Conservation (phyloP, 805 yeast genomes). For the Wickerhamiella galacta region DNA sequence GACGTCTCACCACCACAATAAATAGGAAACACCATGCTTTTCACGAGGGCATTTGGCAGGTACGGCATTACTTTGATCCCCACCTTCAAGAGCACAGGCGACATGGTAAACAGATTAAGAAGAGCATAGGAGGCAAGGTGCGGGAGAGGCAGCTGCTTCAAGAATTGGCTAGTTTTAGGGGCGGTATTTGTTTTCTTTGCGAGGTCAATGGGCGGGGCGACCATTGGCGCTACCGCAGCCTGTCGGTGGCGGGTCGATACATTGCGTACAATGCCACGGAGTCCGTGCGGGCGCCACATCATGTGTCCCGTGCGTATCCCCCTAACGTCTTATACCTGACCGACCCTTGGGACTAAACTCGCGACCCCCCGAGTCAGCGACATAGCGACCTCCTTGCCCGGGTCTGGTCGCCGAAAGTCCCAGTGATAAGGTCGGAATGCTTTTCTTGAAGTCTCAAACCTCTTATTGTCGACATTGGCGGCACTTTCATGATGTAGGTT, state of each 20-base stretch:
- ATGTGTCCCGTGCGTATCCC: too few species aligned
- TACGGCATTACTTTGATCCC: slow-evolving; percentile 22
- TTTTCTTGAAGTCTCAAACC: too few species aligned
- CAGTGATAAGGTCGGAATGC: too few species aligned
- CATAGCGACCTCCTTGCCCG: too few species aligned
- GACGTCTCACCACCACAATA: slow-evolving; percentile 85
- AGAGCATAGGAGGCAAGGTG: slow-evolving; percentile 20
- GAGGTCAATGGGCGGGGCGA: slow-evolving; percentile 4
- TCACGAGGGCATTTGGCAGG: slow-evolving; percentile 50
- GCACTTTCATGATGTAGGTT: too few species aligned
- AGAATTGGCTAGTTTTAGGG: slow-evolving; percentile 10
- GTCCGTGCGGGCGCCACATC: too few species aligned
- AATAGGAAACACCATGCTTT: slow-evolving; percentile 56
- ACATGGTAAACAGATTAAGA: slow-evolving; percentile 21
- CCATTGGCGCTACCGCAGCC: slow-evolving; percentile 9
- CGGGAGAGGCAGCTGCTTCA: slow-evolving; percentile 13
- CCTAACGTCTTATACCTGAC: too few species aligned
- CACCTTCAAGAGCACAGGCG: slow-evolving; percentile 17
- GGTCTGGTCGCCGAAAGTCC: too few species aligned
- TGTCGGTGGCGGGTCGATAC: slow-evolving; percentile 14
- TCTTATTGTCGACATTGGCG: too few species aligned
- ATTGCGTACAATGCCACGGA: too few species aligned
- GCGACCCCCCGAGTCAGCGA: too few species aligned
- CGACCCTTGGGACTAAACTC: too few species aligned
- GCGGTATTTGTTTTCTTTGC: slow-evolving; percentile 1